phyloP scores from a whole-genome alignment of 1,139 yeast genomes.

The Yamadazyma buinensis region DNA sequence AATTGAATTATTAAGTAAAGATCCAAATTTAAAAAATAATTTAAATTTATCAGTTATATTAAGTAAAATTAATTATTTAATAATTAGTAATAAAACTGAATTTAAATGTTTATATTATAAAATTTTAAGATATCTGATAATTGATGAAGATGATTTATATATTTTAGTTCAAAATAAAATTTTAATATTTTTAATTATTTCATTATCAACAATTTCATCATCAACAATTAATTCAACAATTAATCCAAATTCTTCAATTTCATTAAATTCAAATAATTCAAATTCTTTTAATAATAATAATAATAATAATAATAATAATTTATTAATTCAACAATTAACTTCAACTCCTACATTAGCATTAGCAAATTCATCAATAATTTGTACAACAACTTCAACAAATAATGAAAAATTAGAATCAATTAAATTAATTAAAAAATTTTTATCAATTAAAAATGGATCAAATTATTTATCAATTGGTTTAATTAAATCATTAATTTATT shows the following conservation, averaged over 20 bases:
- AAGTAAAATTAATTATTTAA: conserved; percentile 55
- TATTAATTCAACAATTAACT: too few relatives aligned
- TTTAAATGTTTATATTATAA: conserved; percentile 76
- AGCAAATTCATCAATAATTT: too few relatives aligned
- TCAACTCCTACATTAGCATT: too few relatives aligned
- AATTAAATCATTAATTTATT: conserved; percentile 66
- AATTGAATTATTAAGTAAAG: conserved; percentile 49
- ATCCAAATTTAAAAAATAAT: conserved; percentile 65
- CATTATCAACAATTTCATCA: conserved; percentile 59
- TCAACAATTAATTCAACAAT: too few relatives aligned
- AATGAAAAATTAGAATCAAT: conserved; percentile 79
- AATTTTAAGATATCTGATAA: conserved; percentile 61
- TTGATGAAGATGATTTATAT: conserved; percentile 48
- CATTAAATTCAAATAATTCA: too few relatives aligned
- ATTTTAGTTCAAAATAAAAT: conserved; percentile 48
- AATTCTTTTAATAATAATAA: too few relatives aligned
- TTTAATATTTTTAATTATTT: conserved; percentile 60
- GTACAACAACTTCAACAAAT: too few relatives aligned
- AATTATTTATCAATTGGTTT: conserved; percentile 60
- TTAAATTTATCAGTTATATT: conserved; percentile 61
- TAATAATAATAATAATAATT: too few relatives aligned
- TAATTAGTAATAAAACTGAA: conserved; percentile 54
- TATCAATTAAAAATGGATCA: conserved; percentile 56
- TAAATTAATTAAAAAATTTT: conserved; percentile 60
- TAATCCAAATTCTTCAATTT: too few relatives aligned